Conservation (phyloP, 1,284 basidiomycete species). For the Pseudomicrostroma phylloplanum region DNA sequence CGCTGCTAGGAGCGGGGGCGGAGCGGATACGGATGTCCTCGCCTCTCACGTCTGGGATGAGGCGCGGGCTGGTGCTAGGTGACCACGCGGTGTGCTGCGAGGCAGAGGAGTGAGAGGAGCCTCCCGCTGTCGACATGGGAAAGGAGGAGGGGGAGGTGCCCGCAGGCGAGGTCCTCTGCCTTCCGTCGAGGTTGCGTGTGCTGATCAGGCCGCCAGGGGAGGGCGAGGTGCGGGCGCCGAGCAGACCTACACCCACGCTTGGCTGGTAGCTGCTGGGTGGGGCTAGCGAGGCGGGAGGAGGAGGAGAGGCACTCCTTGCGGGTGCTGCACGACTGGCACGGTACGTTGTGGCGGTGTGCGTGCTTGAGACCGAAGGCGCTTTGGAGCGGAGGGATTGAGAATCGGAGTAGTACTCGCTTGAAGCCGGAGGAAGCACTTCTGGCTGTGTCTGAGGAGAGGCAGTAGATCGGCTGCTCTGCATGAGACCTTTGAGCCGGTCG, state of each 20-base stretch:
- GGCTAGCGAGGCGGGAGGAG: not conserved
- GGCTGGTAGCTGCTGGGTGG: too few relatives aligned
- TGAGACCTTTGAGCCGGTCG: not conserved
- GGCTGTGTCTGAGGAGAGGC: not conserved
- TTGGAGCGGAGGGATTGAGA: not conserved
- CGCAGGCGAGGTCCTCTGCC: not conserved
- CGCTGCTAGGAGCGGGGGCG: not conserved
- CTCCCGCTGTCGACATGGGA: not conserved
- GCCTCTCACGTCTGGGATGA: not conserved
- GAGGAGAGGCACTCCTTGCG: not conserved
- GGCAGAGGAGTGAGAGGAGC: slow-evolving; percentile 10
- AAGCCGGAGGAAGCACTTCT: not conserved
- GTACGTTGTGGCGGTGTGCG: not conserved
- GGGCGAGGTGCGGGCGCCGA: not conserved
- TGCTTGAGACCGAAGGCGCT: not conserved
- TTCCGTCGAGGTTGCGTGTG: not conserved
- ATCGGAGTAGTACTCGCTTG: too few relatives aligned
- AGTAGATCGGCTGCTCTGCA: not conserved
- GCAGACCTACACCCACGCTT: too few relatives aligned
- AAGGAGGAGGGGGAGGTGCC: not conserved
- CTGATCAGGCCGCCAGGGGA: not conserved
- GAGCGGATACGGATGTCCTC: slow-evolving; percentile 7
- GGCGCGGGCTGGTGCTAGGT: not conserved
- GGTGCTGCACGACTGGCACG: not conserved
- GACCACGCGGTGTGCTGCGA: not conserved